Evolutionary conservation across 768 basidiomycete genomes (phyloP), one percentile per base, ranked within the genome.

Genomic region (Amanita pallidorosea): DNA sequence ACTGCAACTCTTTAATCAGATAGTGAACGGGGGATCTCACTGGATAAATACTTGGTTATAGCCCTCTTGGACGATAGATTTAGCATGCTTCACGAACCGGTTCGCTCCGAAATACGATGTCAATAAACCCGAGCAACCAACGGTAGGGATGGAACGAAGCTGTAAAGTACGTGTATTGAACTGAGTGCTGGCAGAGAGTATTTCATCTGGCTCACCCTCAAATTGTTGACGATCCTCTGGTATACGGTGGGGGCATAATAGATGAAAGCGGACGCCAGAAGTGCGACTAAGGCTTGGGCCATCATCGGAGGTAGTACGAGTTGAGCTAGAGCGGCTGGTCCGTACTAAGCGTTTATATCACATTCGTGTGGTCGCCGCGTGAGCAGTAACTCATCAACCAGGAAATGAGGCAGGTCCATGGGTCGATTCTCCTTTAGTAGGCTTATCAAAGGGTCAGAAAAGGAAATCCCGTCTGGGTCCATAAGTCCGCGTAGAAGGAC

Each of bases 51-150:
- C 68, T 54, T 58, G 67, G 13, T 56, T 33, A 47, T 65, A 66
- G 0, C 70, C 58, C n/a, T n/a, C n/a, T n/a, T n/a, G n/a, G n/a
- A n/a, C n/a, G n/a, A n/a, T n/a, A n/a, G n/a, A n/a, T n/a, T n/a
- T n/a, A n/a, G n/a, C n/a, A 42, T 65, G 49, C 15, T 47, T 40
- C 9, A 66, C 29, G 63, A 18, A 7, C 59, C 64, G 7, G 61
- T 60, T 7, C 11, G 34, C 31, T 17, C 34, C 35, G 7, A 65
- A 42, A 51, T 62, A 65, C 2, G 68, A 70, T 3, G 67, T 53
- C 13, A 69, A 34, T 2, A 6, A 18, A 2, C 20, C 12, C 4
- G 46, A 36, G 15, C 34, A 6, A 3, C 46, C 46, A 2, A 47
- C 46, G 4, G 46, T 37, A 4, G 47, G 47, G 18, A 47, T 47